phyloP scores from a whole-genome alignment of 345 rosid species.

The Tarenaya hassleriana region DNA sequence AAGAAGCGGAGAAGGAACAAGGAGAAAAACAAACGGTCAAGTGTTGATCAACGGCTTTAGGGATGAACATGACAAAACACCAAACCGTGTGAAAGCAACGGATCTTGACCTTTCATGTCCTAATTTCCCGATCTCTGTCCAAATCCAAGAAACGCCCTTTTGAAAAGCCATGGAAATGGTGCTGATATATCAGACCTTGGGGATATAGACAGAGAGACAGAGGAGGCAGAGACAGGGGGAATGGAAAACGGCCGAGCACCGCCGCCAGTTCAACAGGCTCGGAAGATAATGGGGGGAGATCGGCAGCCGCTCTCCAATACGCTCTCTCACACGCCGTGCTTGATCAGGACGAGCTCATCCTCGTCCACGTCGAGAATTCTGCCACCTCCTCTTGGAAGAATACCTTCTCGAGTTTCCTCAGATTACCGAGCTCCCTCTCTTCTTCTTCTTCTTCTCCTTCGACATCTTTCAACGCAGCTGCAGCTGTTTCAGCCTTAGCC shows the following conservation, averaged over 20 bases:
- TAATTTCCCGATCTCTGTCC: no score
- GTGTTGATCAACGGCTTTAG: no score
- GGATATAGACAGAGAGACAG: constrained; percentile 14
- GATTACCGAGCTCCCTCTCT: constrained; percentile 28
- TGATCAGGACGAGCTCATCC: constrained; percentile 59
- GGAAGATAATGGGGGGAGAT: constrained; percentile 66
- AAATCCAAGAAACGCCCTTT: no score
- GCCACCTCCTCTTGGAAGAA: constrained; percentile 43
- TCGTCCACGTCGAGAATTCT: constrained; percentile 43
- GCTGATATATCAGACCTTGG: no score
- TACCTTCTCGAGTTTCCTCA: constrained; percentile 47
- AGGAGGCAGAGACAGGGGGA: constrained; percentile 12
- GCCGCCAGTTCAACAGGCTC: constrained; percentile 28
- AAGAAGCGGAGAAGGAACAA: no score
- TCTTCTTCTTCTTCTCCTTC: constrained; percentile 5
- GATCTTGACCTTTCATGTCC: no score
- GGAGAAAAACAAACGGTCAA: no score
- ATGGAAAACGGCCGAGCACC: constrained; percentile 32
- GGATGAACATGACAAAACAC: no score
- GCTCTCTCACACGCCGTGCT: constrained; percentile 59
- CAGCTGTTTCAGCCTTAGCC: constrained; percentile 10
- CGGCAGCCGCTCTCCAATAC: constrained; percentile 68
- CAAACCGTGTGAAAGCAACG: no score
- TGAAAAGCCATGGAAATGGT: no score
- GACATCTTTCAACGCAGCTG: neutral